Base-by-base conservation (phyloP, 2,329 filamentous ascomycete species). In the Alternaria triticina region DNA sequence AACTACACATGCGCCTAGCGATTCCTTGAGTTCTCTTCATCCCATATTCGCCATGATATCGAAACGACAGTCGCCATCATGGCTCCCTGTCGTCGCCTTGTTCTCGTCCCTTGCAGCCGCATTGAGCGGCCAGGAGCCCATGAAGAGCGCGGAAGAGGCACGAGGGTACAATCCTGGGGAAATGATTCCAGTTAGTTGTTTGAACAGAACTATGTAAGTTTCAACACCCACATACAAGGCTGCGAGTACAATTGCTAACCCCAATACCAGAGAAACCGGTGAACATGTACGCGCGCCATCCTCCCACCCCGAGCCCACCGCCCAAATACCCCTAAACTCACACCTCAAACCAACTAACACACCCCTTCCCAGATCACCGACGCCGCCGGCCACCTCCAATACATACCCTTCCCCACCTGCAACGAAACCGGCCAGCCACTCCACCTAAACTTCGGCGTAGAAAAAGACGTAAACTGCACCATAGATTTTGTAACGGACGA, bases 381-480 rank as follows among this genome's bases (percentile, higher is more conserved):
- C 78, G 85, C 86, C 36, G 86, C 90, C 68, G 90, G 96, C 75
- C 91, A 96, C 79, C 88, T 97, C 60, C 87, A 97, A 86, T 98
- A 96, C 86, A 90, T 96, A 47, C 93, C 95, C 43, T 98, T 98
- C 81, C 92, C 92, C 23, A 86, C 86, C 33, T 98, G 96, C 87
- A 92, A 94, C 81, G 96, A 98, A 81, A 98, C 96, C 12, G 86
- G 86, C 46, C 86, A 88, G 54, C 90, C 94, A 0, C 89, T 99
- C 73, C 89, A 96, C 74, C 90, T 99, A 78, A 87, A 88, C 79
- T 98, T 97, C 83, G 94, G 94, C 78, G 82, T 91, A 70, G 92
- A 95, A 77, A 81, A 81, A 69, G 94, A 97, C 78, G 82, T 93
- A 71, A 95, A 95, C 83, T 96, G 92, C 84, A 96, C 92, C 59